These are phyloP conservation scores for Epichloe sylvatica DNA, from an alignment of 2,329 filamentous ascomycete species.

Conservation along the genomic window DNA sequence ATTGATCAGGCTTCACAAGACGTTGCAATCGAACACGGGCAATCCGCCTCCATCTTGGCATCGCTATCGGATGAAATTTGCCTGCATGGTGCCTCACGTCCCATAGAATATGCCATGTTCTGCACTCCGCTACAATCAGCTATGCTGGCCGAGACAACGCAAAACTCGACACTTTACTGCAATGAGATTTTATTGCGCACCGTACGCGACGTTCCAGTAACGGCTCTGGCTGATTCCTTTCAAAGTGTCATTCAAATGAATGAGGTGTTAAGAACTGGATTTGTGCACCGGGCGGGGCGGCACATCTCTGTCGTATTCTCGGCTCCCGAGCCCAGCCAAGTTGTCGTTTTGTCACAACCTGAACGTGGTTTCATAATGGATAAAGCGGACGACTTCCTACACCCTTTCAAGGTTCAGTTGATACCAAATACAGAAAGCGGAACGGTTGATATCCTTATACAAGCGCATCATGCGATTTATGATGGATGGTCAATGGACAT, in stretches of 20 bases:
- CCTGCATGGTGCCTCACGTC: too few relatives aligned
- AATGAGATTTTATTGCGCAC: conserved; percentile 63
- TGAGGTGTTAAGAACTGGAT: conserved; percentile 60
- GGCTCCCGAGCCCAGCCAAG: conserved; percentile 25
- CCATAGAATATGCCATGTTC: conserved; percentile 18
- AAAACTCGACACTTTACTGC: conserved; percentile 50
- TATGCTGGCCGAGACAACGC: conserved; percentile 64
- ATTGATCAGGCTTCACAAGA: background rate
- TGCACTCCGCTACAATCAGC: conserved; percentile 65
- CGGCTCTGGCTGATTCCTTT: conserved; percentile 36
- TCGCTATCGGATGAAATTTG: background rate
- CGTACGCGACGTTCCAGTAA: conserved; percentile 17
- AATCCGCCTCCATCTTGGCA: background rate
- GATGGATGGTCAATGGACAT: conserved; percentile 89
- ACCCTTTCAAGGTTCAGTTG: conserved; percentile 51
- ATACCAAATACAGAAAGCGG: conserved; percentile 7
- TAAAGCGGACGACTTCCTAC: conserved; percentile 29
- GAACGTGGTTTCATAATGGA: conserved; percentile 25
- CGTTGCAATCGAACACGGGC: background rate
- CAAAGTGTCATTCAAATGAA: conserved; percentile 37
- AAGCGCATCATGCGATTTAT: conserved; percentile 73
- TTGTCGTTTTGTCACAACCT: conserved; percentile 21
- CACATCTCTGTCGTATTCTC: conserved; percentile 45
- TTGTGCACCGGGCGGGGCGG: conserved; percentile 35
- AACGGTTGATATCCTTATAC: conserved; percentile 27